Base-by-base conservation (phyloP, 805 yeast genomes). In the Candida boleticola region DNA sequence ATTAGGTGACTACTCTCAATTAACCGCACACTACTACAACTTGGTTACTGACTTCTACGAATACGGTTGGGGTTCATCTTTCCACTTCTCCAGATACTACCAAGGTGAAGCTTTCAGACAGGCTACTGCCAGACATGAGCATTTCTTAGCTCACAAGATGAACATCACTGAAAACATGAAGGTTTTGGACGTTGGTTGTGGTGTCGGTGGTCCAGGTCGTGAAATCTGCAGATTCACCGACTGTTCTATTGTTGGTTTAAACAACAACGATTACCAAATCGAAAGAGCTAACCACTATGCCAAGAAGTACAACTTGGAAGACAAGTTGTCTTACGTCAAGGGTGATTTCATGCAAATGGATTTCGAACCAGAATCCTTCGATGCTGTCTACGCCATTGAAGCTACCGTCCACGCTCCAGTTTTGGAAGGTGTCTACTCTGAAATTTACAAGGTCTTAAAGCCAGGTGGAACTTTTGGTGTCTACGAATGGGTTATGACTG, bases 261-360 rank as follows among this genome's bases (percentile, higher is more conserved):
- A 92, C 75, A 92, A 93, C 76, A 93, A 93, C 64, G 99, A 93
- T 69, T 93, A 93, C 73, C 95, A 93, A 76, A 85, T 92, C 56
- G 90, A 83, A 60, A 87, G 95, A 64, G 98, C 95, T 45, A 85
- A 80, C 63, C 76, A 77, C 67, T 88, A 89, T 66, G 87, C 98
- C 42, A 63, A 77, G 57, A 73, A 71, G 49, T 71, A 71, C 61
- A 76, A 82, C 22, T 70, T 93, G 60, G 81, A 76, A 50, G 76
- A 86, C 61, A 83, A 89, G 71, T 74, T 92, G 60, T 74, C 81
- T 21, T 86, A 86, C 57, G 96, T 89, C 54, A 92, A 92, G 73
- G 99, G 99, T 57, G 99, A 92, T 68, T 92, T 92, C 76, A 93
- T 92, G 99, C 93, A 92, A 67, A 88, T 92, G 97, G 97, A 92